Conservation (phyloP, 139 green algal genomes). For the Pycnococcus provasolii region DNA sequence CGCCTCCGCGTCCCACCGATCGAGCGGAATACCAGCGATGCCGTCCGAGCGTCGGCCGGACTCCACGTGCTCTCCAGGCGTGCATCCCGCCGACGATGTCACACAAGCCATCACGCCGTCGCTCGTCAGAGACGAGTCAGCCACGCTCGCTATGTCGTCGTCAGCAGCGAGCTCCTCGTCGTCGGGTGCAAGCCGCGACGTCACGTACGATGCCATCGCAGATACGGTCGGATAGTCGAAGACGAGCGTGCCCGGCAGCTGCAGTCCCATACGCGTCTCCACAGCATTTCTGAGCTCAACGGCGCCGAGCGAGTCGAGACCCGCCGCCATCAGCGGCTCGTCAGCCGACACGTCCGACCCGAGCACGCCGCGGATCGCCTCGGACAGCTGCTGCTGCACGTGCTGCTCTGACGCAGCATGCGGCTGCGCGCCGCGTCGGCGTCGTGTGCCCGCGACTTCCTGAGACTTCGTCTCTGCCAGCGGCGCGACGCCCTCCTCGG, state of each 20-base stretch:
- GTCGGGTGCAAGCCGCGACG: constrained; percentile 16
- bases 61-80: too few relatives aligned
- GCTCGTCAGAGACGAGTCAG: not conserved
- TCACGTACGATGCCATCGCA: constrained; percentile 22
- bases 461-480: not conserved
- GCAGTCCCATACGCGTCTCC: constrained; percentile 44
- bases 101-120: not conserved
- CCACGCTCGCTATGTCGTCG: not conserved
- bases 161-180: not conserved
- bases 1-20: not conserved
- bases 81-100: not conserved
- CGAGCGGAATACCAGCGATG: not conserved
- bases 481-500: too few relatives aligned
- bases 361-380: constrained; percentile 14
- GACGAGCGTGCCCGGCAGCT: constrained; percentile 58
- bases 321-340: constrained; percentile 58
- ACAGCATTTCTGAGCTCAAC: constrained; percentile 59
- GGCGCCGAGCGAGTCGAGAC: constrained; percentile 50
- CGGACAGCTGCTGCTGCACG: too few relatives aligned
- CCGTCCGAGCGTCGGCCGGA: not conserved
- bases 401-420: too few relatives aligned
- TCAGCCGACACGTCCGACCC: constrained; percentile 29
- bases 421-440: not conserved
- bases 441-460: not conserved
- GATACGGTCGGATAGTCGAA: constrained; percentile 72